A percentile compares a stretch with the other conserved stretches of the same genome.
Evolutionary conservation across 768 basidiomycete species (phyloP).

Genomic region (Astraeus odoratus): DNA sequence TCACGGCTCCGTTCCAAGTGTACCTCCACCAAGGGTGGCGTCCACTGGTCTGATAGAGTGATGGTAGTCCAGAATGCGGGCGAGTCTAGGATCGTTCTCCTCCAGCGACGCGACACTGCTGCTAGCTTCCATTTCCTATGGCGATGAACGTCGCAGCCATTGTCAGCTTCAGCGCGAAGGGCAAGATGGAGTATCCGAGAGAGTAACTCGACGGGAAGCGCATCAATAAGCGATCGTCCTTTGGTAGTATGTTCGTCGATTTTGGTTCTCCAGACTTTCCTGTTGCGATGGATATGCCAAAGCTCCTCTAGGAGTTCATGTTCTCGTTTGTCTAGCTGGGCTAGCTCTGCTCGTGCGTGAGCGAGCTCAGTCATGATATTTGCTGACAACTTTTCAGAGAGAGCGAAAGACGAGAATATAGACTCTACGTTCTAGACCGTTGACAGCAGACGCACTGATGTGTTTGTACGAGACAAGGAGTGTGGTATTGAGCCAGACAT

Average conservation of each 20-base stretch:
- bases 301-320: neutral
- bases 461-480: no score
- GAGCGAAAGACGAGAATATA: no score
- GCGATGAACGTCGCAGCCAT: neutral
- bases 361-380: neutral
- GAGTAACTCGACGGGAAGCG: neutral
- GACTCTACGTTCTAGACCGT: no score
- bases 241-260: no score
- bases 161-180: neutral
- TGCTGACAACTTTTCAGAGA: no score
- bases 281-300: neutral
- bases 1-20: neutral
- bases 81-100: neutral
- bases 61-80: neutral
- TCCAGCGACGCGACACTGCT: neutral
- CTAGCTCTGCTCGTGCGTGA: neutral
- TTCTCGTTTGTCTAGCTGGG: neutral
- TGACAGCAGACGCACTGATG: no score
- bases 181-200: neutral
- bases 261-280: neutral
- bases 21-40: neutral
- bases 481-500: no score
- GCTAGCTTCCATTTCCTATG: neutral
- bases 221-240: neutral
- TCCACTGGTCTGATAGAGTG: neutral